phyloP scores from a whole-genome alignment of 306 rosid genomes.

The apple (Malus domestica) region DNA sequence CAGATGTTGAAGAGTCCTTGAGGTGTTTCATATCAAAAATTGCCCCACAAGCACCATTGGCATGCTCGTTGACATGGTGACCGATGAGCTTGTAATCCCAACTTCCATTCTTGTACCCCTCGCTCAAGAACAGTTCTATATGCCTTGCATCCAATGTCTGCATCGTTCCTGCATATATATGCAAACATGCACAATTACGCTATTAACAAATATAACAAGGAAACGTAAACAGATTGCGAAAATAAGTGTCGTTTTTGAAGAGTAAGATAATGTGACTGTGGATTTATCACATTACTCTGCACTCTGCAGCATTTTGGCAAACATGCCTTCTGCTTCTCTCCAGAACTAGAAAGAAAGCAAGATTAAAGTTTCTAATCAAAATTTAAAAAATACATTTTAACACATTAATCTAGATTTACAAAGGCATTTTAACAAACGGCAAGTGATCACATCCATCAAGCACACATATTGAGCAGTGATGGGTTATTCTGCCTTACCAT shows the following conservation, averaged over 20 bases:
- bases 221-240: neutral
- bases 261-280: no score
- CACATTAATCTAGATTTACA: neutral
- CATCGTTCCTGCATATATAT: conserved; percentile 72
- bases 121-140: conserved; percentile 70
- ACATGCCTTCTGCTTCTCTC: no score
- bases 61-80: conserved; percentile 63
- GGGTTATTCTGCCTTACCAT: conserved; percentile 43
- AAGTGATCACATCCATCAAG: neutral
- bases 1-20: conserved; percentile 50
- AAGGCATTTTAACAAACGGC: neutral
- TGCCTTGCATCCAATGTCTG: conserved; percentile 95
- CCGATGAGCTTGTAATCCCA: conserved; percentile 88
- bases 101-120: conserved; percentile 62
- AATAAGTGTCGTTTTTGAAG: neutral
- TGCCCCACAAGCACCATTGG: conserved; percentile 81
- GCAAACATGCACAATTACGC: neutral
- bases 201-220: neutral
- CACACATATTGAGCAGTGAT: neutral
- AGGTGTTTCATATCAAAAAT: conserved; percentile 70
- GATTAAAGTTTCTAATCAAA: no score
- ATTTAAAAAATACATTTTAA: no score
- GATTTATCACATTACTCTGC: no score
- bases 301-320: no score
- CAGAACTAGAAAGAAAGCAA: no score